Evolutionary conservation across 1,284 basidiomycete genomes (phyloP).

Genomic region (Heterobasidion occidentale): DNA sequence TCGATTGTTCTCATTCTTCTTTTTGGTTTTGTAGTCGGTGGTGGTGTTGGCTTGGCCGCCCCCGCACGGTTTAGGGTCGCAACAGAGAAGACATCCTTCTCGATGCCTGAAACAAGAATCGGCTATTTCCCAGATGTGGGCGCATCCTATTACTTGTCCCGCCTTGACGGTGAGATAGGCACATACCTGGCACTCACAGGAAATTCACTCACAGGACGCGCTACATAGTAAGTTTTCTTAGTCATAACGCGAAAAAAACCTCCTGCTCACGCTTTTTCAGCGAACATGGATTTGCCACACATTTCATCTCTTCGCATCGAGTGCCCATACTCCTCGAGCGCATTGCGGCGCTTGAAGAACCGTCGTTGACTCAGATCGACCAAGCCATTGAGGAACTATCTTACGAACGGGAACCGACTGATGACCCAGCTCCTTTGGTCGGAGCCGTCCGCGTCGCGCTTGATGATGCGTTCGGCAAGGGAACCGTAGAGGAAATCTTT

Average conservation of each 20-base stretch:
- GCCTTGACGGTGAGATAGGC: slow-evolving; percentile 88
- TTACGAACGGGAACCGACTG: slow-evolving; percentile 49
- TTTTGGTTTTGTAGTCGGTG: slow-evolving; percentile 66
- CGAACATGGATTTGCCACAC: slow-evolving; percentile 87
- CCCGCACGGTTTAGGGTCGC: slow-evolving; percentile 90
- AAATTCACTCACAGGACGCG: slow-evolving; percentile 64
- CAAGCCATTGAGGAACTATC: slow-evolving; percentile 63
- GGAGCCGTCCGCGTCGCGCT: slow-evolving; percentile 68
- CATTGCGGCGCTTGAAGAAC: slow-evolving; percentile 51
- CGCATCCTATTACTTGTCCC: slow-evolving; percentile 82
- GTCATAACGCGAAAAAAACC: slow-evolving; percentile 1
- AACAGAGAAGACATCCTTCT: slow-evolving; percentile 86
- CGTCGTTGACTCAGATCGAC: slow-evolving; percentile 41
- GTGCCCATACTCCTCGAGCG: slow-evolving; percentile 62
- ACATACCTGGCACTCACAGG: slow-evolving; percentile 93
- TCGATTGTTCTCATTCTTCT: slow-evolving; percentile 5
- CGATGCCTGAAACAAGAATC: slow-evolving; percentile 98
- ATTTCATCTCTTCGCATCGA: slow-evolving; percentile 75
- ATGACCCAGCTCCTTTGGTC: slow-evolving; percentile 46
- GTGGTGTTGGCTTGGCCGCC: slow-evolving; percentile 88
- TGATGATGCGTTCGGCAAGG: slow-evolving; percentile 70
- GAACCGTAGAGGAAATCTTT: slow-evolving; percentile 67
- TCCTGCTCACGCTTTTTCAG: slow-evolving; percentile 28
- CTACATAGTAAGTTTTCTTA: slow-evolving; percentile 64
- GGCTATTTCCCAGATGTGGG: slow-evolving; percentile 91